A percentile compares a stretch with the other conserved stretches of the same genome.
Evolutionary conservation across 306 rosid genomes (phyloP).

Genomic region (Prunus dulcis): DNA sequence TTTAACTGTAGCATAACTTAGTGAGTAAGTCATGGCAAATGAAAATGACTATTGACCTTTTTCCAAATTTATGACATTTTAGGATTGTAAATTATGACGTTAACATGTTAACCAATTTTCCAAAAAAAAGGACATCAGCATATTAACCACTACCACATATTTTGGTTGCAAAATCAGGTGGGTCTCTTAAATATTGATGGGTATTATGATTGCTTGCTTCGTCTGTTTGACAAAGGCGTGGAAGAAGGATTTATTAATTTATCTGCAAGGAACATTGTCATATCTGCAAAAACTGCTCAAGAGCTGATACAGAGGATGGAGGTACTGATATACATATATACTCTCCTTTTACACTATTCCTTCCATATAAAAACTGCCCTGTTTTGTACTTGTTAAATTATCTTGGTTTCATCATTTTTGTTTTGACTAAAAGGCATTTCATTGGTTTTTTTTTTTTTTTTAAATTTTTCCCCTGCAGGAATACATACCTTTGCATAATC

Average conservation of each 20-base stretch:
- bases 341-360: not conserved
- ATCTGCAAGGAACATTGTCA: constrained; percentile 21
- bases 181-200: constrained; percentile 24
- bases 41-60: not conserved
- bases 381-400: not conserved
- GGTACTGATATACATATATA: not conserved
- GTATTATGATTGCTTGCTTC: constrained; percentile 30
- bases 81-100: not conserved
- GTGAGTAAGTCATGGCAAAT: not conserved
- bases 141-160: not conserved
- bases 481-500: constrained; percentile 27
- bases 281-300: constrained; percentile 15
- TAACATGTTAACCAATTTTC: not conserved
- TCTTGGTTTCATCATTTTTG: not conserved
- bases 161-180: constrained; percentile 19
- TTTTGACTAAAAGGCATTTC: not conserved
- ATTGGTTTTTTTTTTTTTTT: not conserved
- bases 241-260: constrained; percentile 31
- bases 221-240: constrained; percentile 30
- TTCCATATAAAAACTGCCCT: not conserved
- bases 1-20: not conserved
- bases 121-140: not conserved
- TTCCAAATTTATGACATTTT: not conserved
- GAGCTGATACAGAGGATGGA: constrained; percentile 28
- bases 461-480: constrained; percentile 13